Evolutionary conservation across 345 rosid genomes (phyloP).

Genomic region (Murraya koenigii): DNA sequence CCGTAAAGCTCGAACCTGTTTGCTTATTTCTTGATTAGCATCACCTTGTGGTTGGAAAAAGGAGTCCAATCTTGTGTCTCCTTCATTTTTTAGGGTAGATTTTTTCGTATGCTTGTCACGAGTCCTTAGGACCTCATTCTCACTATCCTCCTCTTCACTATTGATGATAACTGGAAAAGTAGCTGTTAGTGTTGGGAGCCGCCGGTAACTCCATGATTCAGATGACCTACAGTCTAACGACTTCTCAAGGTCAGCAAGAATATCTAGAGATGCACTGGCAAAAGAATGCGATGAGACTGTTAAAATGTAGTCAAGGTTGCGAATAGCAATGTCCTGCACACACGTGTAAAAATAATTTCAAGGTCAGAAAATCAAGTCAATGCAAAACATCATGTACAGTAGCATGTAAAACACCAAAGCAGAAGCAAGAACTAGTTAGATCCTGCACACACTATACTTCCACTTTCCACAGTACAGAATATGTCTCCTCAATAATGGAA

Average conservation of each 20-base stretch:
- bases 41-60: slow-evolving; percentile 61
- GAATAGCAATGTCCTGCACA: slow-evolving; percentile 77
- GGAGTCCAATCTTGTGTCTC: slow-evolving; percentile 44
- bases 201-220: slow-evolving; percentile 80
- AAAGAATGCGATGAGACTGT: slow-evolving; percentile 64
- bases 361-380: slow-evolving; percentile 1
- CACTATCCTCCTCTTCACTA: slow-evolving; percentile 83
- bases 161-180: slow-evolving; percentile 67
- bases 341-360: slow-evolving; percentile 12
- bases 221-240: slow-evolving; percentile 76
- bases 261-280: slow-evolving; percentile 65
- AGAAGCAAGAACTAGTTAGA: not conserved
- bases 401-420: not conserved
- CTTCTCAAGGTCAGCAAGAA: slow-evolving; percentile 80
- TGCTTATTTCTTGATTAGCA: slow-evolving; percentile 40
- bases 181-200: slow-evolving; percentile 89
- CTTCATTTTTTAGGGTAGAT: slow-evolving; percentile 21
- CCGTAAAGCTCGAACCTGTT: slow-evolving; percentile 73
- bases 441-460: not conserved
- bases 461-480: too few relatives aligned
- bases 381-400: not conserved
- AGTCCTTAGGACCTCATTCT: slow-evolving; percentile 56
- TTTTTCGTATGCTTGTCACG: slow-evolving; percentile 46
- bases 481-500: too few relatives aligned
- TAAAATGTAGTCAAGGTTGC: slow-evolving; percentile 83